These are phyloP conservation scores for Persicaria maculosa DNA, from an alignment of 148 eudicot genomes.

Conservation along the genomic window DNA sequence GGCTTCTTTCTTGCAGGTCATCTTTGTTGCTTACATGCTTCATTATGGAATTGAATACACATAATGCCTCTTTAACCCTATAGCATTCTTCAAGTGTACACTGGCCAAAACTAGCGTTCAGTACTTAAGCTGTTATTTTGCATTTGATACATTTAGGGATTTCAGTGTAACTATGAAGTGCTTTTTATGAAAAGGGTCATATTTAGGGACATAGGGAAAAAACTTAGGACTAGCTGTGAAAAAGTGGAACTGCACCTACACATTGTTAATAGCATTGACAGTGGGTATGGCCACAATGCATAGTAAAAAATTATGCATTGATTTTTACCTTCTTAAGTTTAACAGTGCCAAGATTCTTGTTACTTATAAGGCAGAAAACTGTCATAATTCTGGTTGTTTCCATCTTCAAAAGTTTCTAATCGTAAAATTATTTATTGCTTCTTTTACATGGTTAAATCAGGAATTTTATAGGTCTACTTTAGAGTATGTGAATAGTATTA, in stretches of 20 bases:
- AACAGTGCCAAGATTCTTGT: not conserved
- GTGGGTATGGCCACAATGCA: not conserved
- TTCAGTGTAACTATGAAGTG: not conserved
- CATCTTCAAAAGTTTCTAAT: not conserved
- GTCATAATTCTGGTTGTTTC: not conserved
- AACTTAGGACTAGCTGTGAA: not conserved
- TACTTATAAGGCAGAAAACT: not conserved
- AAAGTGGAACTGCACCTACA: not conserved
- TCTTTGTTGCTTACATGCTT: slow-evolving; percentile 2
- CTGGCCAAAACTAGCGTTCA: not conserved
- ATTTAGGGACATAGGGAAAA: not conserved
- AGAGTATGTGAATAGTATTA: not conserved
- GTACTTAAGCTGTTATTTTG: not conserved
- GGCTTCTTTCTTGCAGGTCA: slow-evolving; percentile 98
- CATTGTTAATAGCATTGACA: slow-evolving; percentile 1
- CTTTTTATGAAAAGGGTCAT: not conserved
- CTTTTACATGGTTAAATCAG: not conserved
- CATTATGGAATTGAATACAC: not conserved
- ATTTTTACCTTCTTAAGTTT: not conserved
- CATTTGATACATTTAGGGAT: not conserved
- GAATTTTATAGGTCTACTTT: not conserved
- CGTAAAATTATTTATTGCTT: not conserved
- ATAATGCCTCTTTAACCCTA: slow-evolving; percentile 4
- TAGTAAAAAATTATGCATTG: not conserved
- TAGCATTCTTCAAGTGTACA: not conserved